A percentile compares a stretch with the other conserved stretches of the same genome.
Evolutionary conservation across 106 monocot species (phyloP).

Genomic region (Dendrobium nobile): DNA sequence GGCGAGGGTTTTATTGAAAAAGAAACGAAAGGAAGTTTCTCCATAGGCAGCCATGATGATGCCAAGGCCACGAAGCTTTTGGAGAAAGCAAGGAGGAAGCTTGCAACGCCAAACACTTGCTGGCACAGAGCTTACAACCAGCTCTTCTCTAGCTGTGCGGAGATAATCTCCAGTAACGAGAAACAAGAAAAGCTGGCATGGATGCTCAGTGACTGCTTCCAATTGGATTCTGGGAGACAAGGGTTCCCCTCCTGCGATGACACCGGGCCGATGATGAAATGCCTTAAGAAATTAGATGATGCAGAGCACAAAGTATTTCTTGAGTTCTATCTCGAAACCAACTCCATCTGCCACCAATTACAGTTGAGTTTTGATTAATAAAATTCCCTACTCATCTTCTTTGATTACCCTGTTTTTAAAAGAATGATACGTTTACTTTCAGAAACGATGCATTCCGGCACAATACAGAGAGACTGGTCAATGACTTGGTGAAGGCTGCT

Average conservation of each 20-base stretch:
- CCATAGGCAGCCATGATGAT: conserved; percentile 20
- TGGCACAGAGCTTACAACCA: conserved; percentile 70
- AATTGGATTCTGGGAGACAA: conserved; percentile 53
- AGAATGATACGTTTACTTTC: background rate
- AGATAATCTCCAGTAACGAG: conserved; percentile 56
- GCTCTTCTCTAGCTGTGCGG: conserved; percentile 62
- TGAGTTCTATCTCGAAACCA: conserved; percentile 71
- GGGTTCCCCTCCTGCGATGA: conserved; percentile 45
- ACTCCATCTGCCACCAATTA: conserved; percentile 79
- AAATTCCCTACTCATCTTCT: background rate
- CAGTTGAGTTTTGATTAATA: conserved; percentile 37
- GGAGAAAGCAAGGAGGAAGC: conserved; percentile 50
- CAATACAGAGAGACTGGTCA: conserved; percentile 67
- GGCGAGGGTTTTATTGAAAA: background rate
- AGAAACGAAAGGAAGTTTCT: conserved; percentile 26
- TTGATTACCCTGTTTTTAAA: background rate
- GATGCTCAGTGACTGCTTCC: conserved; percentile 71
- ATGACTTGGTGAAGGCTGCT: conserved; percentile 51
- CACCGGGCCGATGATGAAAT: conserved; percentile 36
- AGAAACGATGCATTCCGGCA: conserved; percentile 75
- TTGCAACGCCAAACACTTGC: conserved; percentile 39
- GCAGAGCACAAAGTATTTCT: conserved; percentile 62
- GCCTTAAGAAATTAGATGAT: conserved; percentile 60
- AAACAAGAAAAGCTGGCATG: conserved; percentile 69
- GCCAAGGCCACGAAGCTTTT: conserved; percentile 31